phyloP scores from a whole-genome alignment of 164 flowering plant genomes.

The Liriodendron chinense region DNA sequence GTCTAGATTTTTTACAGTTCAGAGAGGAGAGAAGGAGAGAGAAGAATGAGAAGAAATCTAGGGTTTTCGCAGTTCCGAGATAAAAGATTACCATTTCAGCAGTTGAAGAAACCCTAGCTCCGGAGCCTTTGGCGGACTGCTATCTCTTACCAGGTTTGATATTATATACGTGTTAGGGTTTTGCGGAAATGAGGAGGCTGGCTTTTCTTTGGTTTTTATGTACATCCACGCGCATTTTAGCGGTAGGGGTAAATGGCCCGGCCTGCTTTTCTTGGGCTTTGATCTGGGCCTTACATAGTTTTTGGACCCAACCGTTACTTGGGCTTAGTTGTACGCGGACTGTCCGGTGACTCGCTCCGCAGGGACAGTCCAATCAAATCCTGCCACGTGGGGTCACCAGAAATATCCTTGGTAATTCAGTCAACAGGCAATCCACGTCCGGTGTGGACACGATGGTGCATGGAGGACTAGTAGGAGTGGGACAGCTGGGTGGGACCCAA shows the following conservation, averaged over 20 bases:
- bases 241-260: too few relatives aligned
- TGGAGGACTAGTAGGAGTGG: too few relatives aligned
- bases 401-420: too few relatives aligned
- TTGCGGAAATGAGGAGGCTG: background rate
- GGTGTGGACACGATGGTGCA: too few relatives aligned
- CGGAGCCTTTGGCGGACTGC: background rate
- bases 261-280: background rate
- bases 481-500: too few relatives aligned
- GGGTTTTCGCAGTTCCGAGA: too few relatives aligned
- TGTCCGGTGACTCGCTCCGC: too few relatives aligned
- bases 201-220: background rate
- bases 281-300: background rate
- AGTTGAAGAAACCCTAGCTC: constrained; percentile 24
- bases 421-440: too few relatives aligned
- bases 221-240: background rate
- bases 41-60: background rate
- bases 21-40: background rate
- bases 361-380: too few relatives aligned
- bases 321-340: too few relatives aligned
- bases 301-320: too few relatives aligned
- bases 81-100: constrained; percentile 13
- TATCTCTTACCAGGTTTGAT: background rate
- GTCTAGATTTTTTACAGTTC: background rate
- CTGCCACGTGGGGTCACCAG: too few relatives aligned
- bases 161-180: constrained; percentile 1